Evolutionary conservation across 108 stramenopile genomes (phyloP).

Genomic region (Pseudonitzschia pungens): DNA sequence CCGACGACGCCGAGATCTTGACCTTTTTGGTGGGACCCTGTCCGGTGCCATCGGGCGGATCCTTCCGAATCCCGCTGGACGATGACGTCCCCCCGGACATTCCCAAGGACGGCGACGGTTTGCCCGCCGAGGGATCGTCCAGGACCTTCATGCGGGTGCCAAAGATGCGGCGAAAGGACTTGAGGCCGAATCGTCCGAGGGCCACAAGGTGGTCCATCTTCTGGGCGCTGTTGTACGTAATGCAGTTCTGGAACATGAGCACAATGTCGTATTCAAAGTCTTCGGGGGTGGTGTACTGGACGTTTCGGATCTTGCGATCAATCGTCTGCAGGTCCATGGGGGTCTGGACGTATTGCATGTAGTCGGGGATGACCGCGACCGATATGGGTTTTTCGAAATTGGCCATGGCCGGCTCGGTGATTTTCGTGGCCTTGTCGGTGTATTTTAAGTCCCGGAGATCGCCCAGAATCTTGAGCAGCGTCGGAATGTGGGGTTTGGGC

Average conservation of each 20-base stretch:
- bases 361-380: constrained; percentile 62
- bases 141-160: constrained; percentile 51
- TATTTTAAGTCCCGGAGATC: constrained; percentile 66
- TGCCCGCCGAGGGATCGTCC: constrained; percentile 49
- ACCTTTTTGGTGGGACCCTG: constrained; percentile 36
- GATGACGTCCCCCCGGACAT: not conserved
- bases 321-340: constrained; percentile 82
- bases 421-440: constrained; percentile 75
- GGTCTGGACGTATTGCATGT: constrained; percentile 51
- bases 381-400: constrained; percentile 82
- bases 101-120: not conserved
- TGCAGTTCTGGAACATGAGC: constrained; percentile 79
- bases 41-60: constrained; percentile 1
- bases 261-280: constrained; percentile 86
- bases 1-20: constrained; percentile 27
- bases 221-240: constrained; percentile 67
- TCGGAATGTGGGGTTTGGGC: constrained; percentile 55
- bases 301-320: constrained; percentile 65
- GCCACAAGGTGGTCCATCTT: constrained; percentile 64
- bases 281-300: constrained; percentile 49
- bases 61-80: constrained; percentile 13
- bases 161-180: constrained; percentile 66
- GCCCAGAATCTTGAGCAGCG: constrained; percentile 53
- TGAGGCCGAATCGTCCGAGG: constrained; percentile 64
- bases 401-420: constrained; percentile 67